Conservation (phyloP, 148 eudicot species). For the Amaranthus hypochondriacus region DNA sequence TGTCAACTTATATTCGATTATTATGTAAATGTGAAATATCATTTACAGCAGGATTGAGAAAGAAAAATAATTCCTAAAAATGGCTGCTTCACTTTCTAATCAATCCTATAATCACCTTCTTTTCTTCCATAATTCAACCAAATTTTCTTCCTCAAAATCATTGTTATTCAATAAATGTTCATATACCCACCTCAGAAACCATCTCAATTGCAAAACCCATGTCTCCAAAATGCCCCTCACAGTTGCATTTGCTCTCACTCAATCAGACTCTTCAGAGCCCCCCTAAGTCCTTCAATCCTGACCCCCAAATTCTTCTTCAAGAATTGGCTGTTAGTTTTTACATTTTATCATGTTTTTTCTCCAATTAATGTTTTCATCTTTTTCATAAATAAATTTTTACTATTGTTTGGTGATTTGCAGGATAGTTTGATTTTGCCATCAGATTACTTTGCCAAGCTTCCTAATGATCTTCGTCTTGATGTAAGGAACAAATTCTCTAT, state of each 20-base stretch:
- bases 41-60: neutral
- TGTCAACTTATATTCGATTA: neutral
- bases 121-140: slow-evolving; percentile 28
- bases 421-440: slow-evolving; percentile 69
- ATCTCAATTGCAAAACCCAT: slow-evolving; percentile 21
- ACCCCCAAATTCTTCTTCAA: slow-evolving; percentile 57
- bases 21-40: neutral
- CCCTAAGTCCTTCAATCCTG: slow-evolving; percentile 43
- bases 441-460: slow-evolving; percentile 77
- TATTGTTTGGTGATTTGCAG: slow-evolving; percentile 32
- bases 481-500: slow-evolving; percentile 34
- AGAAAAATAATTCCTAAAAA: neutral
- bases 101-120: slow-evolving; percentile 19
- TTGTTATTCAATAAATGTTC: slow-evolving; percentile 16
- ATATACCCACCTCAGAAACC: slow-evolving; percentile 23
- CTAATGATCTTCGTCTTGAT: slow-evolving; percentile 86
- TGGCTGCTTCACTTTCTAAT: slow-evolving; percentile 18
- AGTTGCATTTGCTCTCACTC: slow-evolving; percentile 55
- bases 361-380: neutral
- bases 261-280: slow-evolving; percentile 65
- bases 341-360: neutral
- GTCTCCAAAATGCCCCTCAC: slow-evolving; percentile 18
- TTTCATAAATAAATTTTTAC: neutral
- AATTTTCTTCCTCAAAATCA: slow-evolving; percentile 26
- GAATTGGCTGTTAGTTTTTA: slow-evolving; percentile 45